Conservation (phyloP, 192 early-diverging fungal genomes). For the Tieghemiomyces parasiticus region DNA sequence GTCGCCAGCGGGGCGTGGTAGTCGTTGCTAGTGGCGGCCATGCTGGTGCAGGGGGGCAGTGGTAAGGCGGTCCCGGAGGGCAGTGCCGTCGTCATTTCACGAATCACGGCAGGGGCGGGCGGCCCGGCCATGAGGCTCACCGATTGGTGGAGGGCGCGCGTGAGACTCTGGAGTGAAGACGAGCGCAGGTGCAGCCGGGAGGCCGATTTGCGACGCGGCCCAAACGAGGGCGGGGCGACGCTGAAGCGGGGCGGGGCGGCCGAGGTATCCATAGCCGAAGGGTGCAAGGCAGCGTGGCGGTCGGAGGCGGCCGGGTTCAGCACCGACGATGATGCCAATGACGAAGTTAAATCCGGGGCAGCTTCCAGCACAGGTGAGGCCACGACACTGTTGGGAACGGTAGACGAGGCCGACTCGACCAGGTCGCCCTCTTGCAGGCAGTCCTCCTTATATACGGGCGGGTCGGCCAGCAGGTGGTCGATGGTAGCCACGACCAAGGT, state of each 20-base stretch:
- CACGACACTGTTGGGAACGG: neutral
- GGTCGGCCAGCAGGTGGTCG: slow-evolving; percentile 3
- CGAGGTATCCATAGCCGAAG: neutral
- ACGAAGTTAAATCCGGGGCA: neutral
- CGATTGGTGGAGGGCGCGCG: neutral
- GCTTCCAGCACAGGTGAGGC: neutral
- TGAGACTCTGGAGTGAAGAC: neutral
- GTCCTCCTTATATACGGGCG: neutral
- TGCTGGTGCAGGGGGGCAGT: neutral
- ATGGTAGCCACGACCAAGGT: neutral
- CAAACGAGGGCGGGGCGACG: neutral
- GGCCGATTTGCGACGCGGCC: too few species aligned
- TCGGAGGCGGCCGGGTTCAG: neutral
- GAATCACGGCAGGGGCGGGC: neutral
- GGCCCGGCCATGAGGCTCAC: neutral
- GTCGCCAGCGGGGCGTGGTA: too few species aligned
- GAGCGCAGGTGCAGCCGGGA: neutral
- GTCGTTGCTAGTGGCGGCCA: too few species aligned
- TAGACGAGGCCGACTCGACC: neutral
- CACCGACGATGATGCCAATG: neutral
- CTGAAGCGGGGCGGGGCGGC: neutral
- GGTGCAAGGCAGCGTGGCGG: neutral
- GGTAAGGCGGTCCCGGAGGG: neutral
- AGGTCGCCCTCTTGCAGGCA: neutral
- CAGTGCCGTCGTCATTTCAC: too few species aligned